Base-by-base conservation (phyloP, 2,329 filamentous ascomycete genomes). In the Berkeleyomyces rouxiae region DNA sequence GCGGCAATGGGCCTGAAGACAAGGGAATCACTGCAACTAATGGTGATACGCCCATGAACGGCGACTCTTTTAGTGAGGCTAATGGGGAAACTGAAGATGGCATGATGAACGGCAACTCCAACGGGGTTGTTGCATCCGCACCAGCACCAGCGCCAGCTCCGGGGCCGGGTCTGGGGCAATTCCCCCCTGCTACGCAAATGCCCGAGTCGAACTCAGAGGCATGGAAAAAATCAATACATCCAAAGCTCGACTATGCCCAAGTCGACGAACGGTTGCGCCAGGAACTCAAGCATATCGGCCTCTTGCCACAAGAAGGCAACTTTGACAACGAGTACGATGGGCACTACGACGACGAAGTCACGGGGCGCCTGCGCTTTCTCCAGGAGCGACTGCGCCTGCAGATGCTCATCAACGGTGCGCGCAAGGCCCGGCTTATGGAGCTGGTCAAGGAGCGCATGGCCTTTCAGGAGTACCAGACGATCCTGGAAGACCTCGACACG, bases 381-480 rank as follows among this genome's bases (percentile, higher is more conserved):
- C 93, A 99, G 70, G 79, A 82, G 61, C 85, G 89, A 60, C 80
- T 99, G 2, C 87, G 89, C 67, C 84, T 90, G 64, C 86, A 93
- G 71, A 87, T 88, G 72, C 83, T 95, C 63, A 77, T 88, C 72
- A 99, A 99, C 72, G 92, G 91, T 46, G 90, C 92, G 4, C 87
- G 90, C 66, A 97, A 97, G 74, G 80, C 89, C 5, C 83, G 91
- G 2, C 78, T 99, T 9, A 84, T 89, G 1, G 91, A 96, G 44
- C 80, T 96, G 37, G 89, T 93, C 6, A 87, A 90, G 68, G 91
- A 96, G 71, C 85, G 90, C 67, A 92, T 99, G 83, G 93, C 93
- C 0, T 86, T 93, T 74, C 93, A 99, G 71, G 93, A 99, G 72
- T 99, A 96, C 76, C 87, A 86, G 72, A 96, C 90, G 63, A 99